Evolutionary conservation across 352 stramenopile genomes (phyloP).

Genomic region (Phytophthora pistaciae): DNA sequence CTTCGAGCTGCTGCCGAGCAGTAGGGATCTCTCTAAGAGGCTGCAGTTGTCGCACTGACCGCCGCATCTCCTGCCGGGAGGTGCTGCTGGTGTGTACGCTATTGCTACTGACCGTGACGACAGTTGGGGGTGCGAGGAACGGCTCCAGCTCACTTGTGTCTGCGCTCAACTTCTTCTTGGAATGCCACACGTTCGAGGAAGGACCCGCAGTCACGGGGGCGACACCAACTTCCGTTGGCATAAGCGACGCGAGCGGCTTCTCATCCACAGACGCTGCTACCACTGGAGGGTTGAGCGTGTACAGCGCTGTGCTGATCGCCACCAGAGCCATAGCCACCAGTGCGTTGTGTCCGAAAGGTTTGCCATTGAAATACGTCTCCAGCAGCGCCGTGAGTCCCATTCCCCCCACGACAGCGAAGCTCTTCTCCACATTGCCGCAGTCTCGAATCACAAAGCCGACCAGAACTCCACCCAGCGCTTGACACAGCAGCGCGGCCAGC

Average conservation of each 20-base stretch:
- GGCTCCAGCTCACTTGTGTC: constrained; percentile 43
- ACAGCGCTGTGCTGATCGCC: constrained; percentile 67
- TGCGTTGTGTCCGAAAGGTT: constrained; percentile 69
- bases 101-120: constrained; percentile 36
- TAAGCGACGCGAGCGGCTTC: constrained; percentile 25
- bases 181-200: constrained; percentile 19
- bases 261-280: constrained; percentile 12
- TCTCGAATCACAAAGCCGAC: constrained; percentile 90
- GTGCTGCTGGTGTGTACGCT: constrained; percentile 33
- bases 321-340: constrained; percentile 72
- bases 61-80: constrained; percentile 34
- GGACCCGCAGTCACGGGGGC: constrained; percentile 1
- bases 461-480: constrained; percentile 74
- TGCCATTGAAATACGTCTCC: constrained; percentile 76
- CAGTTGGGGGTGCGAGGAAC: constrained; percentile 39
- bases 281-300: constrained; percentile 73
- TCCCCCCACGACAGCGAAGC: constrained; percentile 81
- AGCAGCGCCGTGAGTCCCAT: constrained; percentile 84
- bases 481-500: constrained; percentile 72
- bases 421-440: constrained; percentile 88
- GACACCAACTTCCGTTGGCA: constrained; percentile 10
- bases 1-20: constrained; percentile 17
- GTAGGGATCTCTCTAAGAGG: constrained; percentile 13
- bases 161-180: constrained; percentile 48
- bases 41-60: constrained; percentile 27